Evolutionary conservation across 2,329 filamentous ascomycete genomes (phyloP).

Genomic region (Botrytis fragariae): DNA sequence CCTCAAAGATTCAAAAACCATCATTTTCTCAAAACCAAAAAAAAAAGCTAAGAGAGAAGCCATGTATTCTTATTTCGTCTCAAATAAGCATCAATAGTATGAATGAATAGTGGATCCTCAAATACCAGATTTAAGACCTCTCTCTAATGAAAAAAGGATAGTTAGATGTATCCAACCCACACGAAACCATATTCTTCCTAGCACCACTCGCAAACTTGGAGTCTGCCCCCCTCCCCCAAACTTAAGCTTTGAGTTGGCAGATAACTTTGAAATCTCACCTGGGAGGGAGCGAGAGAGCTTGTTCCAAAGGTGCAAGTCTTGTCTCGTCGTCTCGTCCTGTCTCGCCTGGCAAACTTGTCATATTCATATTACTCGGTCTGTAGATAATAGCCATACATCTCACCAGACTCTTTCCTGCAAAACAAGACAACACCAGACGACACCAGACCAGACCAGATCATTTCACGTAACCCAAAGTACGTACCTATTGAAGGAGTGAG

Average conservation of each 20-base stretch:
- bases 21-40: not conserved
- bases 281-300: not conserved
- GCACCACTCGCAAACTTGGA: not conserved
- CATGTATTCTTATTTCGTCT: not conserved
- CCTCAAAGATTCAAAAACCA: not conserved
- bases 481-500: too few species aligned
- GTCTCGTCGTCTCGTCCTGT: not conserved
- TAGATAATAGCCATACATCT: not conserved
- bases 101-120: not conserved
- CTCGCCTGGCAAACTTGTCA: not conserved
- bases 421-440: not conserved
- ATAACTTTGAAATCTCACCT: not conserved
- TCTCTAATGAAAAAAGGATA: not conserved
- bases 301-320: not conserved
- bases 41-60: not conserved
- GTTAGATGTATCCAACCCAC: not conserved
- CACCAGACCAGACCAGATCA: too few species aligned
- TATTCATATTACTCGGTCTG: not conserved
- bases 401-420: not conserved
- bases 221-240: not conserved
- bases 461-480: not conserved
- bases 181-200: not conserved
- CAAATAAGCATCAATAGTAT: not conserved
- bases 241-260: not conserved
- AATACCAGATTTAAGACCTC: not conserved